Base-by-base conservation (phyloP, 495 filamentous ascomycete species). In the Recurvomyces mirabilis region DNA sequence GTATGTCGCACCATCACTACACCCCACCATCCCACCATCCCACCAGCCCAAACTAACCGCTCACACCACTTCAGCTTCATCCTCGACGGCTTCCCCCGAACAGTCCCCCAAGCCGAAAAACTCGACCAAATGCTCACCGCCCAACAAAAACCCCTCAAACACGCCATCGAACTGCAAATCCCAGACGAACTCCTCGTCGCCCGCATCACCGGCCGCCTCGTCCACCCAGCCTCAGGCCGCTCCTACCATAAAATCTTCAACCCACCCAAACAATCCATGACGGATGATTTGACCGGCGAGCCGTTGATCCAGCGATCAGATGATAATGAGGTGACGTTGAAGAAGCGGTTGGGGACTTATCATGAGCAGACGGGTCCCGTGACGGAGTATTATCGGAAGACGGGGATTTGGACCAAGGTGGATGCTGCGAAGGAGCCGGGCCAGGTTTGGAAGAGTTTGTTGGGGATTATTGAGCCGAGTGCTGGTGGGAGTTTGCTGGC, bases 211-310 rank as follows among this genome's bases (percentile, higher is more conserved):
- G 93, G 93, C 53, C 91, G 93, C 53, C 70, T 99, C 43, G 68
- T 99, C 55, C 93, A 99, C 73, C 89, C 88, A 24, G 87, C 88
- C 22, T 93, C 86, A 50, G 91, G 91, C 45, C 87, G 91, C 55
- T 85, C 84, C 43, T 99, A 99, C 72, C 91, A 99, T 75, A 84
- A 81, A 65, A 80, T 84, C 60, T 99, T 99, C 79, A 95, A 94
- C 77, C 93, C 91, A n/a, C 91, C 91, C 52, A 93, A 93, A 74
- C 66, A 75, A 47, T 43, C 73, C 46, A 96, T 96, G 93, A 93
- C 75, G 63, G 91, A 99, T 68, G 91, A 99, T 59, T 60, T 96
- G 45, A 95, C 93, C 13, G 93, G 91, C 60, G 91, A 99, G 71
- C 91, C 89, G 23, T 67, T 99, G 52, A 85, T 96, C 61, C 91